A percentile compares a stretch with the other conserved stretches of the same genome.
Evolutionary conservation across 441 rosid species (phyloP).

Genomic region (Populus hybrid): DNA sequence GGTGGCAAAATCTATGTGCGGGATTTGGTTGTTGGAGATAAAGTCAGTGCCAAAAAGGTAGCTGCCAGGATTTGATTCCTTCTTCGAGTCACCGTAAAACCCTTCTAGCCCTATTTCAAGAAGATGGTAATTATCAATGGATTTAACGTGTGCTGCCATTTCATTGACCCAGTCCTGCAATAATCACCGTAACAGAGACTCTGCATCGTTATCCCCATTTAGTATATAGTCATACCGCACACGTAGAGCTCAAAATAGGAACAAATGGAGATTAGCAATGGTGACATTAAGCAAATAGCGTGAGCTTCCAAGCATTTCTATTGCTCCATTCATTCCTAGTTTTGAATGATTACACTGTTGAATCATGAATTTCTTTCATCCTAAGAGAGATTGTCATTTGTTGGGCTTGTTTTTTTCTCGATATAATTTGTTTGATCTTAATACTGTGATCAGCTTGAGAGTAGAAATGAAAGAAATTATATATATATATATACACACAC

Average conservation of each 20-base stretch:
- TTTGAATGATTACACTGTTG: too few relatives aligned
- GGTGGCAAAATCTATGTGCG: slow-evolving; percentile 54
- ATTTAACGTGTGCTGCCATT: slow-evolving; percentile 59
- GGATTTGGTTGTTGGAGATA: slow-evolving; percentile 51
- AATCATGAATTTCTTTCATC: too few relatives aligned
- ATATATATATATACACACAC: too few relatives aligned
- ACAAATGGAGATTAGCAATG: too few relatives aligned
- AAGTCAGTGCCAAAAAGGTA: slow-evolving; percentile 57
- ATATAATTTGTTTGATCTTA: too few relatives aligned
- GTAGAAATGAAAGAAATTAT: background rate
- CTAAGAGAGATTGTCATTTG: too few relatives aligned
- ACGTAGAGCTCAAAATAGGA: too few relatives aligned
- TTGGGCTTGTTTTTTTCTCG: too few relatives aligned
- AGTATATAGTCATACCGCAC: background rate
- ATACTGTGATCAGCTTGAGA: background rate
- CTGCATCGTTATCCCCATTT: background rate
- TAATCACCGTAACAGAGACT: slow-evolving; percentile 11
- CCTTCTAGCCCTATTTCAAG: slow-evolving; percentile 52
- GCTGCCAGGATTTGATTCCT: slow-evolving; percentile 37
- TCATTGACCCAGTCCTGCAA: slow-evolving; percentile 58
- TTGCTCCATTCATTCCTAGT: too few relatives aligned
- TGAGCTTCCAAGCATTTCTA: too few relatives aligned
- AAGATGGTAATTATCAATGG: slow-evolving; percentile 56
- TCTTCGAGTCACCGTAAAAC: slow-evolving; percentile 56
- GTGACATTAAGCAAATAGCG: too few relatives aligned